A percentile compares a stretch with the other conserved stretches of the same genome.
Conservation (phyloP, 1,139 yeast genomes). For the Pneumocystis sp. region DNA sequence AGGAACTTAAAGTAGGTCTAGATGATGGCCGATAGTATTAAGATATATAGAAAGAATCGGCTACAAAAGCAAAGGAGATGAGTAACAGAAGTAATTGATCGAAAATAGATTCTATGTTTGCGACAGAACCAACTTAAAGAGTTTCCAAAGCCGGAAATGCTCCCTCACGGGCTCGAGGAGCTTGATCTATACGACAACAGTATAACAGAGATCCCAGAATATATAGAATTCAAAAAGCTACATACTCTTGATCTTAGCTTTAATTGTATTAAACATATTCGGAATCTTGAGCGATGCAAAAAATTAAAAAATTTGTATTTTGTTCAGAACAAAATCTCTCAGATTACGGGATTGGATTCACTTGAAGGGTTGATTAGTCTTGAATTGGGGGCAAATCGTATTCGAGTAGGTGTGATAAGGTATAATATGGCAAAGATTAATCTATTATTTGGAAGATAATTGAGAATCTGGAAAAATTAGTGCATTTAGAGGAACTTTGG, state of each 20-base stretch:
- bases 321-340: slow-evolving; percentile 75
- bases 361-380: slow-evolving; percentile 49
- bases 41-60: neutral
- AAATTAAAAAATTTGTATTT: slow-evolving; percentile 58
- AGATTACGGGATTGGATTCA: slow-evolving; percentile 50
- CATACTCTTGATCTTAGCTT: slow-evolving; percentile 67
- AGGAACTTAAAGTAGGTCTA: neutral
- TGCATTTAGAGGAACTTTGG: slow-evolving; percentile 66
- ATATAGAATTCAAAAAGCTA: slow-evolving; percentile 25
- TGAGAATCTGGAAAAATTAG: slow-evolving; percentile 38
- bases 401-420: slow-evolving; percentile 27
- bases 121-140: slow-evolving; percentile 74
- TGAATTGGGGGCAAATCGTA: slow-evolving; percentile 84
- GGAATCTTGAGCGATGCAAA: slow-evolving; percentile 52
- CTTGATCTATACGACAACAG: slow-evolving; percentile 86
- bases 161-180: slow-evolving; percentile 38
- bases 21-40: neutral
- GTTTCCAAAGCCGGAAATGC: slow-evolving; percentile 45
- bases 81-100: neutral
- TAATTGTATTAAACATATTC: slow-evolving; percentile 76
- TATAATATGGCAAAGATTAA: neutral
- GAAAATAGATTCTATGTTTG: slow-evolving; percentile 41
- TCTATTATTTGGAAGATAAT: slow-evolving; percentile 26
- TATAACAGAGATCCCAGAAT: slow-evolving; percentile 59
- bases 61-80: neutral